Base-by-base conservation (phyloP, 805 yeast species). In the Candida morakotiae region DNA sequence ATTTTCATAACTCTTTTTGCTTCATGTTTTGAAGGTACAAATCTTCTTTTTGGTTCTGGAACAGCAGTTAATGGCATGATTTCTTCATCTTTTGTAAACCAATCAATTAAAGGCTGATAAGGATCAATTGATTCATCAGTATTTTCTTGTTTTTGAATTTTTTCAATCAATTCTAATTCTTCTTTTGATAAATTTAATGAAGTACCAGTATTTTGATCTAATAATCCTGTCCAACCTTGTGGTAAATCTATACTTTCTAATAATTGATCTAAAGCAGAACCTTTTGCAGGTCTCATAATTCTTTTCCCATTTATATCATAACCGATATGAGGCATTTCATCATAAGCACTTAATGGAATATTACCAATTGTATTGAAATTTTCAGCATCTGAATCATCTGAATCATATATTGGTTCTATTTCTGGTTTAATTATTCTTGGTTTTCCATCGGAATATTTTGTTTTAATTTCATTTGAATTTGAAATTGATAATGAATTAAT, bases 221-320 rank as follows among this genome's bases (percentile, higher is more conserved):
- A 66, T 43, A 93, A 71, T 32, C 99, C 99, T 11, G 98, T 93
- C 98, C 98, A 93, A 18, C 98, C 98, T 62, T 87, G 94, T 10
- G 98, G 98, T 45, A 93, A 70, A 44, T 93, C 99, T 43, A 93
- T 93, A 21, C 81, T 71, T 54, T 91, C 98, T 46, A 93, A 67
- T 44, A 93, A 73, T 52, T 83, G 84, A 54, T 93, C 98, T 47
- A 93, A 73, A 1, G 98, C 98, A 40, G 94, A 80, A 10, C 97
- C 96, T 52, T 87, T 83, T 8, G 98, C 98, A 9, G 99, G 99
- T 60, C 99, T 79, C 98, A 93, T 91, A 55, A 93, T 89, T 56
- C 98, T 79, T 58, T 89, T 91, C 53, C 99, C 98, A 58, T 93
- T 93, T 52, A 93, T 89, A 58, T 87, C 91, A 60, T 93, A 93